Base-by-base conservation (phyloP, 805 yeast genomes). In the Candida quercuum region DNA sequence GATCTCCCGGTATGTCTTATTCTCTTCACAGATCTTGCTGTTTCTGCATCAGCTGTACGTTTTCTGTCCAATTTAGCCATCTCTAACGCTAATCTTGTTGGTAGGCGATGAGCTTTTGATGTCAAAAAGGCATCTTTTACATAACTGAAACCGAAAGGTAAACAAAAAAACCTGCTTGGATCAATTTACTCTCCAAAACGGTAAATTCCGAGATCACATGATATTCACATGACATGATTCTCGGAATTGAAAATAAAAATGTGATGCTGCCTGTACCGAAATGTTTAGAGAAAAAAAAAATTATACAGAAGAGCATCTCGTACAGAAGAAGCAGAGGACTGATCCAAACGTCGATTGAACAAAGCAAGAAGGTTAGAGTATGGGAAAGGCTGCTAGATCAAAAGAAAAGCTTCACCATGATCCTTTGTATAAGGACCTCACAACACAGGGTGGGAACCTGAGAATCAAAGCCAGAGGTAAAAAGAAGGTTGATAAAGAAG, bases 351-450 rank as follows among this genome's bases (percentile, higher is more conserved):
- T 22, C 16, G 10, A 14, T 5, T 7, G 29, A 26, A 26, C n/a
- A n/a, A n/a, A n/a, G n/a, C 25, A 46, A n/a, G n/a, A n/a, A n/a
- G n/a, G n/a, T n/a, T n/a, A n/a, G n/a, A n/a, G 32, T 13, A 84
- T 84, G 94, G 93, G 86, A 36, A 85, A 82, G 61, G 78, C 74
- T 4, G 59, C 66, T 34, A 76, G 69, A 14, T 51, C 63, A 30
- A 78, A 64, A 51, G 71, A 67, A 12, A 75, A 76, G 49, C 80
- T 69, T 39, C 86, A 89, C 51, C 95, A 86, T 57, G 85, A 77
- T 52, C 95, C 97, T 3, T 67, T 88, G 36, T 75, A 79, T 51
- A 81, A 76, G 54, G 95, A 87, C 49, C 69, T 89, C 32, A 73
- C 86, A n/a, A 70, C 86, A 23, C 78, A 76, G 28, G 74, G 78